Evolutionary conservation across 2,329 filamentous ascomycete species (phyloP), one percentile per base, ranked within the genome.

Genomic region (Cercospora zeina): DNA sequence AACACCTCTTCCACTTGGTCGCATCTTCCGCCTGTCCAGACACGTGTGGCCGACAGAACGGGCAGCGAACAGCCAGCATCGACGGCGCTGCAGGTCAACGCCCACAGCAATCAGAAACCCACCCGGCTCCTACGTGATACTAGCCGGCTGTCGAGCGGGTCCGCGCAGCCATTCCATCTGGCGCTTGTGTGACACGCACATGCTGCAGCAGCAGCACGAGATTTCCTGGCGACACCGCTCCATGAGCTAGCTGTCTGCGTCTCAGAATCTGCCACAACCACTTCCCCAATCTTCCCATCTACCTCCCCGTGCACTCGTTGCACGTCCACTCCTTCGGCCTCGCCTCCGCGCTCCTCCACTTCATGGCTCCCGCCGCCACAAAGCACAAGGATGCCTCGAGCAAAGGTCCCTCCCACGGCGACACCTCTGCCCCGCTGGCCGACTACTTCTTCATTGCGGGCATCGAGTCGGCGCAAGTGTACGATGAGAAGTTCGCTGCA

Each of bases 401-500:
- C 50, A 56, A 51, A 47, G 39, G 63, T 21, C 57, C 74, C 47
- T 69, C 74, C 60, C 77, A 79, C 51, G 69, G 69, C 62, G 72
- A 74, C 65, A 73, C 71, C 51, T 79, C 80, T 63, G 78, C 79
- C 59, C 85, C 85, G 59, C 81, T 88, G 59, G 85, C 85, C 70
- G 85, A 88, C 74, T 87, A 85, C 75, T 88, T 88, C 75, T 88
- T 87, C 81, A 87, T 88, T 63, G 78, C 77, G 58, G 81, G 81
- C 64, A 81, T 82, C 65, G 80, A 82, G 73, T 81, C 79, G 36
- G 76, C 79, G 11, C 79, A 81, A 70, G 78, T 82, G 62, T 81
- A 78, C 72, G 80, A 82, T 66, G 79, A 80, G 74, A 72, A 71
- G 67, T 56, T 64, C 1, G 61, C 63, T 19, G 53, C 61, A 8